Base-by-base conservation (phyloP, 108 stramenopile genomes). In the Mediolabrus comicus region DNA sequence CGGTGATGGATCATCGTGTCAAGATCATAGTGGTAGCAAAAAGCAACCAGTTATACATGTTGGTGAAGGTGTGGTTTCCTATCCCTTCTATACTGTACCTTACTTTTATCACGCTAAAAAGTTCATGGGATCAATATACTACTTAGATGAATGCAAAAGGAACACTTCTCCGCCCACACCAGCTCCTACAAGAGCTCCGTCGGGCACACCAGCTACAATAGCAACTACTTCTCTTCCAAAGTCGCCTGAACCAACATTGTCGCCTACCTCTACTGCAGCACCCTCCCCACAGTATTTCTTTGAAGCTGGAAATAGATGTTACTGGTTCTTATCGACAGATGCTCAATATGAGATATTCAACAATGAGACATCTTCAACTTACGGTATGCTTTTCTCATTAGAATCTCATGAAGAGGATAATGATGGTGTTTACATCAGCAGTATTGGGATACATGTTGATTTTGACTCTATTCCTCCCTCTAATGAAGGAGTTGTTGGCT, bases 51-150 rank as follows among this genome's bases (percentile, higher is more conserved):
- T 35, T 3, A 51, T 72, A 19, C 62, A 72, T 33, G 64, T 72
- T 33, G 71, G 71, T 6, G 71, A 72, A 58, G 71, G 71, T 28
- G 71, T 72, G 13, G 28, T 46, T 6, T 72, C 62, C 5, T 72
- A 72, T 43, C 71, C 71, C 16, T 72, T 72, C 56, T 72, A 63
- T 36, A 25, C 38, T 3, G 51, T 19, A 31, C 32, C 62, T 5
- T 72, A 72, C 62, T 72, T 72, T 41, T 72, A 72, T 26, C 51
- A 36, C 17, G 56, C 63, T 16, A 35, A 62, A 19, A 63, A 72
- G 17, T 72, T 64, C 30, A 57, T 72, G 34, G 71, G 71, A 10
- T 31, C 14, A 3, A 63, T 72, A 7, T 72, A 58, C 55, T 36
- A 41, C 8, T 22, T 29, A 3, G 61, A 62, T 31, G 19, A 57